These are phyloP conservation scores for Phaseolus coccineus DNA, from an alignment of 331 rosid genomes.

Conservation along the genomic window DNA sequence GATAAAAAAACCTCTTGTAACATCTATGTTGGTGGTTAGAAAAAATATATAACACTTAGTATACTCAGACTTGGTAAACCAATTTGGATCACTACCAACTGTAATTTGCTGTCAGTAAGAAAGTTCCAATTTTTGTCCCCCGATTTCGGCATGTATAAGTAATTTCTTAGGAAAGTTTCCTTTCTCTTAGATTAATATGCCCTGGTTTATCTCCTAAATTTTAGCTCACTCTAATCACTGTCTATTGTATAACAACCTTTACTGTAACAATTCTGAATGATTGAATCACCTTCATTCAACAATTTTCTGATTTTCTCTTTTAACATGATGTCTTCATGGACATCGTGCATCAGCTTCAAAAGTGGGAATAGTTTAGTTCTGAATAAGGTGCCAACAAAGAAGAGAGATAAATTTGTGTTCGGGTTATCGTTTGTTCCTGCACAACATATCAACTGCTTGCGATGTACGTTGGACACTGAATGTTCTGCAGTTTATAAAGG, in stretches of 20 bases:
- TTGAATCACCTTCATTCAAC: not conserved
- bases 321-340: slow-evolving; percentile 41
- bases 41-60: no score
- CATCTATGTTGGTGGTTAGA: no score
- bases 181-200: slow-evolving; percentile 34
- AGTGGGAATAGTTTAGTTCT: slow-evolving; percentile 3
- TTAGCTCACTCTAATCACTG: slow-evolving; percentile 1
- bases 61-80: no score
- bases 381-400: slow-evolving; percentile 37
- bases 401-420: slow-evolving; percentile 8
- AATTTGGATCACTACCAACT: not conserved
- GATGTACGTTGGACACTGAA: slow-evolving; percentile 9
- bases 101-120: not conserved
- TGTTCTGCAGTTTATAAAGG: slow-evolving; percentile 34
- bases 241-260: not conserved
- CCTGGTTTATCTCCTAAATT: slow-evolving; percentile 48
- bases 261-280: slow-evolving; percentile 13
- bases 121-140: not conserved
- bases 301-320: not conserved
- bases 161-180: slow-evolving; percentile 9
- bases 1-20: no score
- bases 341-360: slow-evolving; percentile 35
- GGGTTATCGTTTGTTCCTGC: not conserved
- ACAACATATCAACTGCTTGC: slow-evolving; percentile 11
- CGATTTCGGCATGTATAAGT: not conserved